Percentiles rank a stretch among this genome's conserved stretches.
Evolutionary conservation across 176 grass and related monocot genomes (phyloP).

Genomic region (Triticum aestivum): IWGSC_CS_RefSeq_v2.1 NC_057803.1:573940566-573941065

Average conservation of each 20-base stretch:
- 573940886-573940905: slow-evolving; percentile 39
- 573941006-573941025: not conserved
- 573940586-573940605: too few species aligned
- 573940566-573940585: not conserved
- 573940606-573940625: not conserved
- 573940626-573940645: too few species aligned
- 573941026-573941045: not conserved
- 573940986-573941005: too few species aligned
- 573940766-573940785: slow-evolving; percentile 16
- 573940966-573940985: too few species aligned
- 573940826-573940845: not conserved
- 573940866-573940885: slow-evolving; percentile 32
- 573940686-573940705: not conserved
- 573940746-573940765: slow-evolving; percentile 36
- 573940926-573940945: not conserved
- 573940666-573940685: not conserved
- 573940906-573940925: slow-evolving; percentile 41
- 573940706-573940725: slow-evolving; percentile 22
- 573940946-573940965: not conserved
- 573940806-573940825: not conserved
- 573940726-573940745: slow-evolving; percentile 9
- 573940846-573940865: not conserved
- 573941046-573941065: not conserved
- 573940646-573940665: not conserved
- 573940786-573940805: not conserved